Percentiles rank a stretch among this genome's conserved stretches.
phyloP scores from a whole-genome alignment of 139 green algal genomes.

The Tetradesmus lagerheimii region DNA sequence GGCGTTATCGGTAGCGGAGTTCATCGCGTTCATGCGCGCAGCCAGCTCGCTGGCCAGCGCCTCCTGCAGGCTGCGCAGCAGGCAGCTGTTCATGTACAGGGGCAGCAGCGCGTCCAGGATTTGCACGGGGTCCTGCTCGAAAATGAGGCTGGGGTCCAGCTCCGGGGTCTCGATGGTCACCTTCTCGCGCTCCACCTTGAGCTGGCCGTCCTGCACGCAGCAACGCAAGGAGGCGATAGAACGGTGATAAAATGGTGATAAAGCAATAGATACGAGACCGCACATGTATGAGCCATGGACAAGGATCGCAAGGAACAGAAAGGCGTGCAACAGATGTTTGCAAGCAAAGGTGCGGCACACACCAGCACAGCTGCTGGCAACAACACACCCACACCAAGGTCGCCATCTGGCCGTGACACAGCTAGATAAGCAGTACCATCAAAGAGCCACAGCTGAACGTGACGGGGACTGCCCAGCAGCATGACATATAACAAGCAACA shows the following conservation, averaged over 20 bases:
- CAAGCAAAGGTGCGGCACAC: too few species aligned
- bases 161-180: constrained; percentile 73
- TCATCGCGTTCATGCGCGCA: constrained; percentile 99
- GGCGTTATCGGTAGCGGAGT: constrained; percentile 96
- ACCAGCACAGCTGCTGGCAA: too few species aligned
- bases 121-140: constrained; percentile 99
- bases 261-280: too few species aligned
- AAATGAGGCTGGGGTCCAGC: constrained; percentile 94
- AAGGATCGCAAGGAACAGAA: too few species aligned
- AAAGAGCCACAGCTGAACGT: too few species aligned
- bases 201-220: constrained; percentile 80
- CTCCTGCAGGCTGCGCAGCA: constrained; percentile 93
- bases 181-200: constrained; percentile 92
- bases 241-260: not conserved
- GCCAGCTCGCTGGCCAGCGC: constrained; percentile 97
- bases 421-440: too few species aligned
- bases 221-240: not conserved
- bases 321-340: too few species aligned
- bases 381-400: too few species aligned
- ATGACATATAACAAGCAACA: too few species aligned
- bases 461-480: too few species aligned
- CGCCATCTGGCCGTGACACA: too few species aligned
- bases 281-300: too few species aligned
- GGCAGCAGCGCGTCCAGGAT: constrained; percentile 99
- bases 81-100: constrained; percentile 97